Evolutionary conservation across 2,329 filamentous ascomycete genomes (phyloP).

Genomic region (Helotiales sp.): DNA sequence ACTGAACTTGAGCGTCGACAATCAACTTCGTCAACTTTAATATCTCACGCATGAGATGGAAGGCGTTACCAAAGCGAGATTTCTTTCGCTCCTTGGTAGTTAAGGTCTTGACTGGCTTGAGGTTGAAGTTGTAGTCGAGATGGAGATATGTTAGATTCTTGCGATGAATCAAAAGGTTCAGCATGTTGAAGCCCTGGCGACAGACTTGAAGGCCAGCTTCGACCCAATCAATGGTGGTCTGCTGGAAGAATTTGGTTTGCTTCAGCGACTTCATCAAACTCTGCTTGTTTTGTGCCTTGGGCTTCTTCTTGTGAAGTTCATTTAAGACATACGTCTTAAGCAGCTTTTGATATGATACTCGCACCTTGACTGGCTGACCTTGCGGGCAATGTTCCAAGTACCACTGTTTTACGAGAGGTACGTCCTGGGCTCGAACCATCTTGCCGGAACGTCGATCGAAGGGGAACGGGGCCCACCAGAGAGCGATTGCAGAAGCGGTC

Average conservation of each 20-base stretch:
- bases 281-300: slow-evolving; percentile 94
- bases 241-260: slow-evolving; percentile 98
- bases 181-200: slow-evolving; percentile 98
- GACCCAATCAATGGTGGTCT: slow-evolving; percentile 99
- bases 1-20: slow-evolving; percentile 97
- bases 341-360: slow-evolving; percentile 97
- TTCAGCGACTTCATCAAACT: slow-evolving; percentile 87
- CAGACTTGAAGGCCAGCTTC: slow-evolving; percentile 98
- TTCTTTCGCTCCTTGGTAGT: slow-evolving; percentile 99
- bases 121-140: slow-evolving; percentile 98
- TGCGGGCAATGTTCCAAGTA: slow-evolving; percentile 94
- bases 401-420: slow-evolving; percentile 96
- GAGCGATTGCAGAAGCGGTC: slow-evolving; percentile 84
- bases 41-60: slow-evolving; percentile 98
- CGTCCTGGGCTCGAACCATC: slow-evolving; percentile 97
- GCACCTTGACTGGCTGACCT: slow-evolving; percentile 91
- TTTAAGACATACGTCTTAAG: slow-evolving; percentile 96
- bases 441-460: slow-evolving; percentile 91
- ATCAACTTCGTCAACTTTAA: slow-evolving; percentile 94
- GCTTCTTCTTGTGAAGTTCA: slow-evolving; percentile 91
- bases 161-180: slow-evolving; percentile 94
- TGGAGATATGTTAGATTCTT: slow-evolving; percentile 99
- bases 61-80: slow-evolving; percentile 97
- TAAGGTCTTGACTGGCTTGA: slow-evolving; percentile 97
- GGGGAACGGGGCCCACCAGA: slow-evolving; percentile 98